Conservation (phyloP, 1,284 basidiomycete genomes). For the Farysia itapuensis region DNA sequence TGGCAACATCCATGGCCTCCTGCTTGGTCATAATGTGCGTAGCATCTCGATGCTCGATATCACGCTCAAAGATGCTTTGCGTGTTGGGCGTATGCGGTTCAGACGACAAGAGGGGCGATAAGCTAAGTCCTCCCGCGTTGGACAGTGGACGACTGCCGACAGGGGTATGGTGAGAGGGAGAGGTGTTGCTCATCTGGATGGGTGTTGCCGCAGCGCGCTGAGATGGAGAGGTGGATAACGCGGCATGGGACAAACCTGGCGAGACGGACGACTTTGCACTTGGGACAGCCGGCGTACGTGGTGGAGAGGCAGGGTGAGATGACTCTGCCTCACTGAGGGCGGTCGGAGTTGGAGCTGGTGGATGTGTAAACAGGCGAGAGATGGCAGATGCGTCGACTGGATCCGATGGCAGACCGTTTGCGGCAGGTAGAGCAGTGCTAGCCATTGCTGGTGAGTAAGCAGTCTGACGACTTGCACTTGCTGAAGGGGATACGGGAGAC, state of each 20-base stretch:
- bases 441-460: not conserved
- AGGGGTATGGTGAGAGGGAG: not conserved
- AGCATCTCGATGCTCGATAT: slow-evolving; percentile 54
- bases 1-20: slow-evolving; percentile 55
- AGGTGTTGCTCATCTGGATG: not conserved
- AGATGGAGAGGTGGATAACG: slow-evolving; percentile 1
- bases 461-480: no score
- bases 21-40: slow-evolving; percentile 46
- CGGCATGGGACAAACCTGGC: slow-evolving; percentile 13
- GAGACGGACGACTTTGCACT: slow-evolving; percentile 17
- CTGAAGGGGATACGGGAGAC: no score
- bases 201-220: not conserved
- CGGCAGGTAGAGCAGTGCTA: slow-evolving; percentile 38
- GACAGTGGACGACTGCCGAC: not conserved
- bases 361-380: slow-evolving; percentile 50
- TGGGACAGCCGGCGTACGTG: slow-evolving; percentile 14
- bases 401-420: slow-evolving; percentile 52
- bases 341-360: slow-evolving; percentile 35
- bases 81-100: slow-evolving; percentile 7
- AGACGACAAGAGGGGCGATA: not conserved
- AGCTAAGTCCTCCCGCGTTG: not conserved
- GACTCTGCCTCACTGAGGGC: slow-evolving; percentile 8
- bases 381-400: slow-evolving; percentile 45
- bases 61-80: slow-evolving; percentile 55
- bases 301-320: slow-evolving; percentile 19